Conservation (phyloP, 2,329 filamentous ascomycete genomes). For the Diaporthe longicolla region DNA sequence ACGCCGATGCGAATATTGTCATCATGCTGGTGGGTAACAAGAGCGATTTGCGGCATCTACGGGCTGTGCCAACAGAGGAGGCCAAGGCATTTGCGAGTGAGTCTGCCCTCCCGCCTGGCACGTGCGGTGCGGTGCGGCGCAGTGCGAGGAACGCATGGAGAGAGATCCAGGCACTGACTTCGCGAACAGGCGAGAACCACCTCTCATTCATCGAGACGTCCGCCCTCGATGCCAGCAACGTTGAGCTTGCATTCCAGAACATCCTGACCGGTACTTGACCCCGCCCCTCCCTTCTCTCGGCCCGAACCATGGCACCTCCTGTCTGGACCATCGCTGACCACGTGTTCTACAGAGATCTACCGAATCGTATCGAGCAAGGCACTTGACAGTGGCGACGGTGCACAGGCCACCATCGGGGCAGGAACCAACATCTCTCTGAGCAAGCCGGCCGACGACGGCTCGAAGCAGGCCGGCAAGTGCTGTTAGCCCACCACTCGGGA, state of each 20-base stretch:
- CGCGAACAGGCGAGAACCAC: constrained; percentile 88
- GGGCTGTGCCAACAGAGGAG: constrained; percentile 97
- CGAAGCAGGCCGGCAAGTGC: constrained; percentile 85
- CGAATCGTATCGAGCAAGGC: constrained; percentile 98
- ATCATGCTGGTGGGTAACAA: constrained; percentile 99
- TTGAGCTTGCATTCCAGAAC: constrained; percentile 99
- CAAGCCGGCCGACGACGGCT: constrained; percentile 82
- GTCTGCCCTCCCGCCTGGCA: constrained; percentile 14
- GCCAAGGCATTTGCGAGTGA: constrained; percentile 97
- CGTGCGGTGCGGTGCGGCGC: constrained; percentile 3
- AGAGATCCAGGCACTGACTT: constrained; percentile 46
- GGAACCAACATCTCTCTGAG: constrained; percentile 89
- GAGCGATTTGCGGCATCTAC: constrained; percentile 99
- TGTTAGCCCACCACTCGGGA: constrained; percentile 68
- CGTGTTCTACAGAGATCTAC: constrained; percentile 85
- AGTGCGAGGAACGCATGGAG: background rate
- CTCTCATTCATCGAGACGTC: constrained; percentile 99
- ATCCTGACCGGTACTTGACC: constrained; percentile 90
- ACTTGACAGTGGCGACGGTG: constrained; percentile 87
- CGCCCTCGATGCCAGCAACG: constrained; percentile 97
- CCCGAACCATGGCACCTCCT: constrained; percentile 24
- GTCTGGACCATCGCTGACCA: constrained; percentile 26
- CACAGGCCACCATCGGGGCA: constrained; percentile 83
- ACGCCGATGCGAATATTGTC: constrained; percentile 98
- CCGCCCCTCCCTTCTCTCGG: background rate